Evolutionary conservation across 805 yeast genomes (phyloP), one percentile per base, ranked within the genome.

Genomic region (Starmerella gropengiesseri): DNA sequence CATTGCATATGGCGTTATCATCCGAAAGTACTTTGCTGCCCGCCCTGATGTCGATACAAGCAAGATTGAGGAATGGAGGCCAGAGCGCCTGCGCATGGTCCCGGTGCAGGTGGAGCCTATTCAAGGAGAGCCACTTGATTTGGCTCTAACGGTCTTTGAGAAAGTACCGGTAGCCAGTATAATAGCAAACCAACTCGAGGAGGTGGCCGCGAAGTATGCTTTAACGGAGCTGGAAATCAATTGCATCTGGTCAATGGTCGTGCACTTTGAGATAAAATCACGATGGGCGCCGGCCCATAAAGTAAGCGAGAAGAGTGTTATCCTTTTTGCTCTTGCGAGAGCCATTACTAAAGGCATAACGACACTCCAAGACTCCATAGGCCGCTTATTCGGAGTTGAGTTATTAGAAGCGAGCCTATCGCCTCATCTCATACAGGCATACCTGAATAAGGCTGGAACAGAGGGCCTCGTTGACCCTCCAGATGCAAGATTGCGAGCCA

Each of bases 181-280:
- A 2, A 25, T 40, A 4, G n/a, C 8, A 12, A 40, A 40, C 13
- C 43, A 40, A 25, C 37, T 40, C 26, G 37, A 40, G 37, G 20
- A 31, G 37, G 37, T 40, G 1, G 14, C 37, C 3, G n/a, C 20
- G 17, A 23, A 40, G 17, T 21, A 26, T 16, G 25, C 20, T 2
- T 28, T 40, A 8, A 14, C 37, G 21, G 11, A 14, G 20, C 19
- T 20, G 12, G 37, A 34, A 21, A 22, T 34, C 3, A 5, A 20
- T 8, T 20, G 29, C 2, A 17, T 17, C 4, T 11, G 14, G 14
- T 21, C n/a, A 7, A 23, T 34, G 37, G 13, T 23, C 4, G 12
- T 5, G 4, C 21, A 34, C 28, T n/a, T 34, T 11, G 19, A 17
- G n/a, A 7, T 18, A 18, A 19, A 14, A 5, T 23, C n/a, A 11